phyloP scores from a whole-genome alignment of 306 rosid species.

The Mucuna pruriens region DNA sequence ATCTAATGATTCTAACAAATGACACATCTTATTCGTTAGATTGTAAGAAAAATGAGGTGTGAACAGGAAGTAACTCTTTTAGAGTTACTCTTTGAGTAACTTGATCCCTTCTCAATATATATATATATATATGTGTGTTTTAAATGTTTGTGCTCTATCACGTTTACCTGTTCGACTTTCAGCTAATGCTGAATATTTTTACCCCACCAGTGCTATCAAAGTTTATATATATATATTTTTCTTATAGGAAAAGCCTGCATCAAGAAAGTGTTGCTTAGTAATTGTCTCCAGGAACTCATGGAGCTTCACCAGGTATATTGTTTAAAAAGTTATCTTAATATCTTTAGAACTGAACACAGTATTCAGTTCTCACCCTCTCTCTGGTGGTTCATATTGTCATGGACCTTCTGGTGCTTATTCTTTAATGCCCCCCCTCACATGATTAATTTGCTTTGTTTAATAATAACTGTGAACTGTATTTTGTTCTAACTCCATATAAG shows the following conservation, averaged over 20 bases:
- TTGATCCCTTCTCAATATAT: no score
- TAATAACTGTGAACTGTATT: not conserved
- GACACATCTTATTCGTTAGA: no score
- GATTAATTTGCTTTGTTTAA: constrained; percentile 6
- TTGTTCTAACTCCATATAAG: not conserved
- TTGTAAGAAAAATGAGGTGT: no score
- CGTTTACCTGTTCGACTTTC: not conserved
- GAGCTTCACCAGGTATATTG: constrained; percentile 96
- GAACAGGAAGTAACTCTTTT: no score
- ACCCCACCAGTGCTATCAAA: not conserved
- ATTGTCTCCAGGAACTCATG: constrained; percentile 98
- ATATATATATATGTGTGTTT: no score
- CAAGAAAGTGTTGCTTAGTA: constrained; percentile 95
- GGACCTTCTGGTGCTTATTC: constrained; percentile 11
- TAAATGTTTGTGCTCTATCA: not conserved
- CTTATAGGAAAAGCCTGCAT: constrained; percentile 91
- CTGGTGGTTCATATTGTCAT: constrained; percentile 13
- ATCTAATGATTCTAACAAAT: no score
- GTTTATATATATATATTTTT: constrained; percentile 8
- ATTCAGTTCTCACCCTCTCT: not conserved
- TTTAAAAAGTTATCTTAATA: constrained; percentile 2
- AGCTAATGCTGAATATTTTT: not conserved
- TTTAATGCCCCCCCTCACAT: not conserved
- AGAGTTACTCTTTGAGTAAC: no score
- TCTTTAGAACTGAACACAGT: constrained; percentile 22